phyloP scores from a whole-genome alignment of 805 yeast genomes.

The Lipomyces sp. region DNA sequence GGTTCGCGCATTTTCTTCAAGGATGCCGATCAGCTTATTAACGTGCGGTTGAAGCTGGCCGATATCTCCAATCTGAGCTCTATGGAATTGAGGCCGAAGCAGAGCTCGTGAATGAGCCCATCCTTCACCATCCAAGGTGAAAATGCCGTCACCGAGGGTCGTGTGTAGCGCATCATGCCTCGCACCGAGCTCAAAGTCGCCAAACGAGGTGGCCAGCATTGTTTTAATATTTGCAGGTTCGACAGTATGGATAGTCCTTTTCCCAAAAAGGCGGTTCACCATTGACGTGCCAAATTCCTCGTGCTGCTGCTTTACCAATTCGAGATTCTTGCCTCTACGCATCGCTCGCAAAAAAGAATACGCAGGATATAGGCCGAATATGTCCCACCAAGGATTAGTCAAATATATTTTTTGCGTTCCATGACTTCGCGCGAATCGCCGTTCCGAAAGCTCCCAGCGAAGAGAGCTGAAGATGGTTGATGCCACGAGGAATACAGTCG shows the following conservation, averaged over 20 bases:
- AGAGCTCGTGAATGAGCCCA: slow-evolving; percentile 41
- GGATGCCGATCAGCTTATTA: slow-evolving; percentile 25
- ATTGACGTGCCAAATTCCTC: background rate
- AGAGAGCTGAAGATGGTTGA: too few species aligned
- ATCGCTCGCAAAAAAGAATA: background rate
- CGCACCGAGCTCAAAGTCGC: slow-evolving; percentile 36
- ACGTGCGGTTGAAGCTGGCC: slow-evolving; percentile 34
- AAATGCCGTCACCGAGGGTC: slow-evolving; percentile 40
- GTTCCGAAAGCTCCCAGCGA: background rate
- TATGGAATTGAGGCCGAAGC: slow-evolving; percentile 40
- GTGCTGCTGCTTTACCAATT: background rate
- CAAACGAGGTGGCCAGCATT: slow-evolving; percentile 36
- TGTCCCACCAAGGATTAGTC: background rate
- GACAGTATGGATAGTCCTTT: slow-evolving; percentile 4
- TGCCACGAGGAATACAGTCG: too few species aligned
- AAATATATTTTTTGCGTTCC: background rate
- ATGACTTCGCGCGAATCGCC: background rate
- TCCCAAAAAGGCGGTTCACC: background rate
- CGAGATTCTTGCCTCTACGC: background rate
- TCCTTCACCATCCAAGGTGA: slow-evolving; percentile 38
- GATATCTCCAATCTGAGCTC: slow-evolving; percentile 35
- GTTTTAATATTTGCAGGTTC: slow-evolving; percentile 40
- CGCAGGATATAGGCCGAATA: background rate
- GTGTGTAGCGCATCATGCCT: slow-evolving; percentile 34
- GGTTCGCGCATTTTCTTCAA: slow-evolving; percentile 2